Evolutionary conservation across 2,329 filamentous ascomycete species (phyloP), one percentile per base, ranked within the genome.

Genomic region (Claviceps sp.): DNA sequence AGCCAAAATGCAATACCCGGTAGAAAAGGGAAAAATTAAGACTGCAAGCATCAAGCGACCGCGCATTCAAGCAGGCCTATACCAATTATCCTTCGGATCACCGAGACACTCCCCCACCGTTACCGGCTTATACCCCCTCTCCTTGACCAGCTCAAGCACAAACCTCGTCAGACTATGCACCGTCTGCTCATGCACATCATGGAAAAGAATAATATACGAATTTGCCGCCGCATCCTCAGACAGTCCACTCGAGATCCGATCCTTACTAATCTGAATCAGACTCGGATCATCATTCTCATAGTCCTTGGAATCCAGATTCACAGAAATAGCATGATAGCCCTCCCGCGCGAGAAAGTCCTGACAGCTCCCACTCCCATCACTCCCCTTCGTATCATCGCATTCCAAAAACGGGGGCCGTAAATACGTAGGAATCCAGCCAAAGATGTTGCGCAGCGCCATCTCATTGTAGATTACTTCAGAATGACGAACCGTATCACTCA

Each of bases 291-390:
- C 69, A 57, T 79, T 73, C 58, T 76, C 67, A 60, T 78, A 82
- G 63, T 82, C 79, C 55, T 80, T 75, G 16, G 79, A 82, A 60
- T 83, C 79, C 13, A 82, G 63, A 59, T 80, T 74, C 57, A 75
- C 77, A 59, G 75, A 76, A 54, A 75, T 68, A 55, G 79, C 63
- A 59, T 81, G 76, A 63, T 81, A 82, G 42, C 73, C 75, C 30
- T 79, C 61, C 24, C 57, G 57, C 2, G 56, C 60, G 57, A 73
- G 57, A 34, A 66, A 59, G 3, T 57, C 55, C 43, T 66, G 59
- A 54, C 71, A 73, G 20, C 67, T 34, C 9, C 4, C 30, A 11
- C 9, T 34, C 30, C 30, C 30, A 4, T 11, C 30, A 34, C 30
- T 11, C 4, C 9, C 9, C 30, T 34, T 34, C 4, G 30, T 71